Evolutionary conservation across 768 basidiomycete species (phyloP).

Genomic region (Chlorophyllum brunneum): DNA sequence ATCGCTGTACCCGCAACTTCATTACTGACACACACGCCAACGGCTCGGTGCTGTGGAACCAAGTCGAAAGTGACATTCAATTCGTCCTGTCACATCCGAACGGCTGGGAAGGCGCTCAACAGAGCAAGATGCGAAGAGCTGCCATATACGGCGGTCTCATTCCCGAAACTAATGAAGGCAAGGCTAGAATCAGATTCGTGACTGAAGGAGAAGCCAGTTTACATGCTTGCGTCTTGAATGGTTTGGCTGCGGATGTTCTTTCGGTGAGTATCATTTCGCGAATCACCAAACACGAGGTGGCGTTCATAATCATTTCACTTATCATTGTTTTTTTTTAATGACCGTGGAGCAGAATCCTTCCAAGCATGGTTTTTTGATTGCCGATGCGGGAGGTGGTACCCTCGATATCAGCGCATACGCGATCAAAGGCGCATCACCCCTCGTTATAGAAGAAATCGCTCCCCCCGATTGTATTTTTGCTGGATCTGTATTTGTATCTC

Average conservation of each 20-base stretch:
- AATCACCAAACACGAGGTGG: neutral
- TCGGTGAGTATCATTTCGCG: constrained; percentile 40
- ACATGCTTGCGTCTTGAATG: constrained; percentile 76
- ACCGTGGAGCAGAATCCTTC: constrained; percentile 52
- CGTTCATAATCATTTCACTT: neutral
- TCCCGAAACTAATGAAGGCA: constrained; percentile 69
- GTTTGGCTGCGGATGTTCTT: constrained; percentile 73
- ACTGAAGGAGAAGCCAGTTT: constrained; percentile 84
- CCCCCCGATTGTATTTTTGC: constrained; percentile 86
- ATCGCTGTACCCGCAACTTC: constrained; percentile 68
- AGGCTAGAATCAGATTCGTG: constrained; percentile 72
- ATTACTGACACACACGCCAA: constrained; percentile 84
- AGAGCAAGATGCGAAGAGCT: constrained; percentile 72
- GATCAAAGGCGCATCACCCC: constrained; percentile 62
- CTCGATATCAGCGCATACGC: constrained; percentile 80
- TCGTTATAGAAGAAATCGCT: constrained; percentile 80
- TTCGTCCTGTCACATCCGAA: constrained; percentile 79
- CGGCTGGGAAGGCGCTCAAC: constrained; percentile 79
- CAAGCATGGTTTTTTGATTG: constrained; percentile 74
- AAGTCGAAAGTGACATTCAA: constrained; percentile 65
- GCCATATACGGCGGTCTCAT: constrained; percentile 72
- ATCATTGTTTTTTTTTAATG: neutral
- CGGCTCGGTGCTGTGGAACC: constrained; percentile 63
- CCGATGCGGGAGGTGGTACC: constrained; percentile 79
- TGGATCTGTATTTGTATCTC: constrained; percentile 79